Base-by-base conservation (phyloP, 192 early-diverging fungal genomes). In the Coemansia sp. region DNA sequence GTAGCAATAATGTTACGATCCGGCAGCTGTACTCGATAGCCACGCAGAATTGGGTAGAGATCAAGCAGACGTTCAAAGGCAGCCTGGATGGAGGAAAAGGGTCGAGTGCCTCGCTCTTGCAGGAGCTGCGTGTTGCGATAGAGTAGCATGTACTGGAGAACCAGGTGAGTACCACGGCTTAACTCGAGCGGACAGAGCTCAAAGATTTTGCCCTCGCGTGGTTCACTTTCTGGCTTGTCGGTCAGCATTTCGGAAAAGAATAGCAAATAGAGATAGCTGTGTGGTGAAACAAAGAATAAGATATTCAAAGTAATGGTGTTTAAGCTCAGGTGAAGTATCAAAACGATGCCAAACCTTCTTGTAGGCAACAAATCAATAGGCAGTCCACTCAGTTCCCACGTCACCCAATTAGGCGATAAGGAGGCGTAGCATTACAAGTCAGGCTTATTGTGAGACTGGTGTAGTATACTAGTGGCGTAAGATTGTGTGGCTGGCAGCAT, bases 41-140 rank as follows among this genome's bases (percentile, higher is more conserved):
- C 50, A 8, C 50, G 19, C 19, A 52, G 10, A 11, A 52, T 52
- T 0, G 50, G 50, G 10, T 52, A 52, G 26, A 52, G 26, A 19
- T 52, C 50, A 2, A 52, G 50, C 23, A 52, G 23, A 11, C 50
- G 50, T 23, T 52, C 50, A 52, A 52, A 52, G 50, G 50, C 50
- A 23, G 21, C 23, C 19, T 52, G 50, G 50, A 52, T 52, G 23
- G 11, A 19, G 19, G 50, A 19, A 52, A 52, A 26, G 7, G 23
- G 50, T 1, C 10, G 21, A 30, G 50, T 43, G 13, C 42, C 42
- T 43, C 42, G 42, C 42, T 50, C 47, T 50, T 50, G 21, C 47
- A 23, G 6, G 8, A 21, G 8, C 17, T 50, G 6, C 16, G 17
- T 50, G n/a, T 23, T 50, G 47, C 21, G 21, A 10, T 50, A 50